phyloP scores from a whole-genome alignment of 345 rosid genomes.

The Populus euphratica region DNA sequence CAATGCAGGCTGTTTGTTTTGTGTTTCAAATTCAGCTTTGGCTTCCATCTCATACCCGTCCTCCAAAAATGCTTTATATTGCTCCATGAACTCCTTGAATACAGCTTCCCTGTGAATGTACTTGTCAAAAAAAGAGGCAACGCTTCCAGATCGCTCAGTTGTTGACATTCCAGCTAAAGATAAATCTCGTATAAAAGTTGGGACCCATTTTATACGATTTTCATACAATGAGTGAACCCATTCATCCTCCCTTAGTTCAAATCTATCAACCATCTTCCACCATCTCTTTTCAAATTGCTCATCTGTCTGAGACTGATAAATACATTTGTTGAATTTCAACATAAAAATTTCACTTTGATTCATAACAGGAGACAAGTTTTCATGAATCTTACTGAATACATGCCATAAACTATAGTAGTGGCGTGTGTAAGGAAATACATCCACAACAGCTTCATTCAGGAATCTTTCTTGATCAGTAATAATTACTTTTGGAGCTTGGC shows the following conservation, averaged over 20 bases:
- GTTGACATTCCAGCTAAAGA: conserved; percentile 42
- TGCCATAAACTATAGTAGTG: conserved; percentile 49
- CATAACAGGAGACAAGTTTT: conserved; percentile 14
- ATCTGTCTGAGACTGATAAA: conserved; percentile 35
- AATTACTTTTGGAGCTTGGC: conserved; percentile 35
- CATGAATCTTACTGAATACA: conserved; percentile 30
- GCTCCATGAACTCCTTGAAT: conserved; percentile 40
- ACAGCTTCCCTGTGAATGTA: conserved; percentile 25
- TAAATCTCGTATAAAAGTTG: conserved; percentile 29
- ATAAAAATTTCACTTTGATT: conserved; percentile 26
- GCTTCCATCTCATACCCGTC: conserved; percentile 34
- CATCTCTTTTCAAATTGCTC: conserved; percentile 43
- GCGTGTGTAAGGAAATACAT: conserved; percentile 30
- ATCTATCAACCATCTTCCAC: conserved; percentile 39
- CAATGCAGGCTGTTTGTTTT: conserved; percentile 20
- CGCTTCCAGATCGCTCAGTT: conserved; percentile 27
- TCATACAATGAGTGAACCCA: conserved; percentile 37
- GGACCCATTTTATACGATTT: conserved; percentile 42
- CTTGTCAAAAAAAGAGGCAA: conserved; percentile 37
- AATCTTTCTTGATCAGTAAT: conserved; percentile 35
- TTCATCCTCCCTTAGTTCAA: conserved; percentile 29
- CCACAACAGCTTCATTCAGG: conserved; percentile 33
- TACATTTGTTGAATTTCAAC: conserved; percentile 32
- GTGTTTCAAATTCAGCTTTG: conserved; percentile 26
- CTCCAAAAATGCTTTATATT: conserved; percentile 24